Evolutionary conservation across 768 basidiomycete genomes (phyloP), one percentile per base, ranked within the genome.

Genomic region (Leucocoprinus sp.): DNA sequence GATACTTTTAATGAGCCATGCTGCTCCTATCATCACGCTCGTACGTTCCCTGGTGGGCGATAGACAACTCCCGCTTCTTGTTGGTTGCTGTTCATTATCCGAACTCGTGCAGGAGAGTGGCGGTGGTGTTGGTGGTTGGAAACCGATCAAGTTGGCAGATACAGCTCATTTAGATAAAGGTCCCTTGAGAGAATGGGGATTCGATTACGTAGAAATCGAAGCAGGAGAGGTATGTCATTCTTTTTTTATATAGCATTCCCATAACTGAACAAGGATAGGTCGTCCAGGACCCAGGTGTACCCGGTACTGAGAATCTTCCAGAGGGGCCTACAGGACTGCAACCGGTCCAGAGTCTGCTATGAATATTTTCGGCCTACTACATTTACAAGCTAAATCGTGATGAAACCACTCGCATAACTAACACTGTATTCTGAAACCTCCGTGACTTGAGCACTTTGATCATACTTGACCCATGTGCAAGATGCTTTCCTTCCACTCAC

Each of bases 391-490:
- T 36, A 84, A 60, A 89, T 75, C 27, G 67, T 72, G 35, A 90
- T 65, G 64, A 81, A 92, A 23, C 83, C 96, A 59, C 93, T 95
- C 6, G 93, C 93, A 59, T 99, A 99, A 63, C 92, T 95, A 17
- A 99, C 96, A 58, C 95, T 97, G 26, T 85, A 89, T 61, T 93
- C 89, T 37, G 69, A 64, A 43, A 85, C 57, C 14, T 64, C 76
- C 52, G 68, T 52, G 57, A 88, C 92, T 45, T 74, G 69, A 57
- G 80, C 86, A 59, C 93, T 98, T 64, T 98, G 95, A 59, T 89
- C 92, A 62, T 99, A 99, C 53, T 83, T 70, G 18, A 96, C 89
- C 80, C 91, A 99, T 52, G 79, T 78, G 42, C 92, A 60, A 18
- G 62, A 68, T 0, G 70, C 57, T 37, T 61, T 59, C 1, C 55